Conservation (phyloP, 495 filamentous ascomycete genomes). For the Penicillium soppii region DNA sequence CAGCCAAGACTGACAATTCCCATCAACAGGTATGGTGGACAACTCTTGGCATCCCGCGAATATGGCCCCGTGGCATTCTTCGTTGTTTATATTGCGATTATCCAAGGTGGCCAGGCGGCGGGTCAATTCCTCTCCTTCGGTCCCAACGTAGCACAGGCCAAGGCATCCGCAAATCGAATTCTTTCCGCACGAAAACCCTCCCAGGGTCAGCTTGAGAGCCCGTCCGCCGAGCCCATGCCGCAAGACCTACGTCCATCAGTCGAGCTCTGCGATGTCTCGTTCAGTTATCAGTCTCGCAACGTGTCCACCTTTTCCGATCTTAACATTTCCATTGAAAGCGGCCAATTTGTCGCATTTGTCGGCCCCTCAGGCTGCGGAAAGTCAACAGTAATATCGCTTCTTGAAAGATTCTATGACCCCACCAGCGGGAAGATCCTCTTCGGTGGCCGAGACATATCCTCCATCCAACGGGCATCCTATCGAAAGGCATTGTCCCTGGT, state of each 20-base stretch:
- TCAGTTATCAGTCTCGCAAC: conserved; percentile 58
- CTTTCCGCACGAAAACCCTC: conserved; percentile 23
- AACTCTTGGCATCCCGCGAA: conserved; percentile 50
- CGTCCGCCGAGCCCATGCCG: neutral
- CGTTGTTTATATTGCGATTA: conserved; percentile 57
- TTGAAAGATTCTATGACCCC: conserved; percentile 64
- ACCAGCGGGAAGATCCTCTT: conserved; percentile 34
- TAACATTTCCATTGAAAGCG: conserved; percentile 52
- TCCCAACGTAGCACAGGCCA: conserved; percentile 55
- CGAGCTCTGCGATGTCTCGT: conserved; percentile 53
- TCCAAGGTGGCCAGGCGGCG: conserved; percentile 56
- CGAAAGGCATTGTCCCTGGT: conserved; percentile 48
- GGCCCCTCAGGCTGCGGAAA: conserved; percentile 75
- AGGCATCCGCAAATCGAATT: conserved; percentile 55
- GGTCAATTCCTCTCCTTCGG: conserved; percentile 53
- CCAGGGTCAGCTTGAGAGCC: neutral
- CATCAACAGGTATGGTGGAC: conserved; percentile 50
- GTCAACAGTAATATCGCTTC: conserved; percentile 61
- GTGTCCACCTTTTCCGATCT: conserved; percentile 48
- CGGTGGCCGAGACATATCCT: conserved; percentile 38
- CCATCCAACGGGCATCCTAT: conserved; percentile 31
- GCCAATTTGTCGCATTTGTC: conserved; percentile 68
- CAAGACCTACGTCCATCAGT: neutral
- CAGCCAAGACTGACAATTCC: no score
- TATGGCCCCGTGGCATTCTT: conserved; percentile 55